Evolutionary conservation across 805 yeast genomes (phyloP).

Genomic region (Kluyveromyces starmeri): DNA sequence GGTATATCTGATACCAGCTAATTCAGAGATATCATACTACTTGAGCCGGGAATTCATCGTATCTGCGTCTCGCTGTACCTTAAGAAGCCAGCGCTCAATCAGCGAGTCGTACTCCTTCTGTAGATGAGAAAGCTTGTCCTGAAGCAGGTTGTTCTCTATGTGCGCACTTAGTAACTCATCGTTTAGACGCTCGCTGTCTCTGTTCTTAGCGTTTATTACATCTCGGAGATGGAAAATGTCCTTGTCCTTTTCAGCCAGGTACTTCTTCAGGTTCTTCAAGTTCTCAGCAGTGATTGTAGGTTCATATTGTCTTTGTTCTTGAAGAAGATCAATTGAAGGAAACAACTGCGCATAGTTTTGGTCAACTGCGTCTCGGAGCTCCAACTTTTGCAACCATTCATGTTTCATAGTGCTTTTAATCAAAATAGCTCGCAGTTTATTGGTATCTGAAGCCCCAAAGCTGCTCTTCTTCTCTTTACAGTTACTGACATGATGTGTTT

Average conservation of each 20-base stretch:
- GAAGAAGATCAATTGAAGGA: too few species aligned
- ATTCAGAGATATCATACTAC: not conserved
- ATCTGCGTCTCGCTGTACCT: constrained; percentile 52
- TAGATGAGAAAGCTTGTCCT: constrained; percentile 30
- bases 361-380: too few species aligned
- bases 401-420: too few species aligned
- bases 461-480: too few species aligned
- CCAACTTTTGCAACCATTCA: too few species aligned
- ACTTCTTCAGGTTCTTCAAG: constrained; percentile 11
- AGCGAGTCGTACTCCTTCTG: constrained; percentile 42
- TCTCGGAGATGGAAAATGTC: constrained; percentile 23
- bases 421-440: too few species aligned
- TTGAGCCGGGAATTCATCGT: constrained; percentile 38
- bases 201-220: constrained; percentile 38
- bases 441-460: too few species aligned
- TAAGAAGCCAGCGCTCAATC: constrained; percentile 51
- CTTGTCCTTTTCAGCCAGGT: constrained; percentile 13
- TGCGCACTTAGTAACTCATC: constrained; percentile 58
- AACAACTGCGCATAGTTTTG: too few species aligned
- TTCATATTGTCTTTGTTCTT: too few species aligned
- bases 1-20: too few species aligned
- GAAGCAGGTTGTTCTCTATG: constrained; percentile 41
- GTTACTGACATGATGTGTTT: too few species aligned
- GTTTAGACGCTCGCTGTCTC: constrained; percentile 48
- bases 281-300: too few species aligned